Conservation (phyloP, 2,329 filamentous ascomycete genomes). For the Calonectria leucothoes region DNA sequence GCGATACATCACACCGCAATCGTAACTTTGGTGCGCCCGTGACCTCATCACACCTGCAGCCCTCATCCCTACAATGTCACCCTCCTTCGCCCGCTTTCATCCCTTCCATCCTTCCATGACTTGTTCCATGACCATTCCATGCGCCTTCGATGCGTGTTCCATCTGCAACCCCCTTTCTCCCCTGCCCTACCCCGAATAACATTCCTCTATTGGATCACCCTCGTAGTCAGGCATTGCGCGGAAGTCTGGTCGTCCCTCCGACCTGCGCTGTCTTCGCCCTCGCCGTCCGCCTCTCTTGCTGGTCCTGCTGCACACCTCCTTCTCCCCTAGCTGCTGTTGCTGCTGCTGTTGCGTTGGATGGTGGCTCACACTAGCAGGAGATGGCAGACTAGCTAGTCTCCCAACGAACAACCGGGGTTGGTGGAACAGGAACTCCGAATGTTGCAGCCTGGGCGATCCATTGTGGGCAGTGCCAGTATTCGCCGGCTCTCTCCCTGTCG, state of each 20-base stretch:
- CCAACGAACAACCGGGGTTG: constrained; percentile 48
- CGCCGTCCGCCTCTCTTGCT: constrained; percentile 28
- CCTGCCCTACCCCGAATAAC: constrained; percentile 11
- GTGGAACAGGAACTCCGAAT: constrained; percentile 42
- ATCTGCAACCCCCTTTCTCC: constrained; percentile 14
- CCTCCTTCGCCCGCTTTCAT: neutral
- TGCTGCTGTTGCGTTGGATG: constrained; percentile 4
- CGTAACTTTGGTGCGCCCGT: neutral
- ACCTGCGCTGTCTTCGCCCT: constrained; percentile 29
- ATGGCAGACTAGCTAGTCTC: constrained; percentile 35
- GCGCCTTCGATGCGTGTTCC: constrained; percentile 7
- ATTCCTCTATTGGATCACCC: constrained; percentile 49
- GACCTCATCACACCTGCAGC: constrained; percentile 12
- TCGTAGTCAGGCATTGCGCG: constrained; percentile 47
- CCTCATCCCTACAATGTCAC: neutral
- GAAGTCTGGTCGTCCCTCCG: constrained; percentile 46
- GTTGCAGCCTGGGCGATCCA: constrained; percentile 30
- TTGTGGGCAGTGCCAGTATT: constrained; percentile 26
- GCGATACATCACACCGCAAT: constrained; percentile 18
- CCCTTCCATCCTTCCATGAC: constrained; percentile 7
- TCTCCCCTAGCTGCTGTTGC: neutral
- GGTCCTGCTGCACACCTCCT: neutral
- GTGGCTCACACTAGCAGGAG: neutral
- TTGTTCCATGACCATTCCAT: constrained; percentile 10
- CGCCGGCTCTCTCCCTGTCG: constrained; percentile 8